Percentiles rank a stretch among this genome's conserved stretches.
phyloP scores from a whole-genome alignment of 177 flowering plant genomes.

The Vitis hybrid region DNA sequence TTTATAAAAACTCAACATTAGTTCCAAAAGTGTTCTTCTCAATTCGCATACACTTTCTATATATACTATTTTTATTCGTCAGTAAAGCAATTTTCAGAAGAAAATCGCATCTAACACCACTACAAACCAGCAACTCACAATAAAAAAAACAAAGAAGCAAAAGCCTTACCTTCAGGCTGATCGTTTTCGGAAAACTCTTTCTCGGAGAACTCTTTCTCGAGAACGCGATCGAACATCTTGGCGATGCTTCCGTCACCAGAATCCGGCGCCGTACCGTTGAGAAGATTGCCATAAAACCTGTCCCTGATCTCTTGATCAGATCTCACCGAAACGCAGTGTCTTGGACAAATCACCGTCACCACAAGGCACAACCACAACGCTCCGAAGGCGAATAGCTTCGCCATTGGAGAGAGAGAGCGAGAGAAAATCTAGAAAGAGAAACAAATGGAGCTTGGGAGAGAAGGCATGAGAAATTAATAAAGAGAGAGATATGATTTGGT shows the following conservation, averaged over 20 bases:
- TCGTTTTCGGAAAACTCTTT: constrained; percentile 91
- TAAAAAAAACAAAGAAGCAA: background rate
- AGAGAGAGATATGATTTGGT: too few relatives aligned
- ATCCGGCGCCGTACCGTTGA: constrained; percentile 58
- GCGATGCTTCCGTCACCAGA: constrained; percentile 73
- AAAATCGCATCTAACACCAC: too few relatives aligned
- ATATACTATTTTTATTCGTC: too few relatives aligned
- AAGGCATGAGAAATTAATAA: too few relatives aligned
- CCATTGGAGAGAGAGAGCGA: constrained; percentile 14
- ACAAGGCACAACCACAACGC: constrained; percentile 20
- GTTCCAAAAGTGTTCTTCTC: too few relatives aligned
- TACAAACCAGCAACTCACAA: background rate
- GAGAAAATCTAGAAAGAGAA: too few relatives aligned
- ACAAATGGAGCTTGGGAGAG: too few relatives aligned
- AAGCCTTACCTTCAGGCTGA: constrained; percentile 71
- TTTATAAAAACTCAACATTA: too few relatives aligned
- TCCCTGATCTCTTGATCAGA: constrained; percentile 69
- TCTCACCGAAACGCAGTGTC: constrained; percentile 36
- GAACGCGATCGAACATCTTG: constrained; percentile 84
- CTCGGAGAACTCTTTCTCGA: constrained; percentile 90
- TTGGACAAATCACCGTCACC: constrained; percentile 9
- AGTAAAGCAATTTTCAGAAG: too few relatives aligned
- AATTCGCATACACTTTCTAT: background rate
- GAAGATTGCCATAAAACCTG: constrained; percentile 73
- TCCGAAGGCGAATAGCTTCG: constrained; percentile 11